Evolutionary conservation across 2,329 filamentous ascomycete species (phyloP).

Genomic region (Fusarium decemcellulare): DNA sequence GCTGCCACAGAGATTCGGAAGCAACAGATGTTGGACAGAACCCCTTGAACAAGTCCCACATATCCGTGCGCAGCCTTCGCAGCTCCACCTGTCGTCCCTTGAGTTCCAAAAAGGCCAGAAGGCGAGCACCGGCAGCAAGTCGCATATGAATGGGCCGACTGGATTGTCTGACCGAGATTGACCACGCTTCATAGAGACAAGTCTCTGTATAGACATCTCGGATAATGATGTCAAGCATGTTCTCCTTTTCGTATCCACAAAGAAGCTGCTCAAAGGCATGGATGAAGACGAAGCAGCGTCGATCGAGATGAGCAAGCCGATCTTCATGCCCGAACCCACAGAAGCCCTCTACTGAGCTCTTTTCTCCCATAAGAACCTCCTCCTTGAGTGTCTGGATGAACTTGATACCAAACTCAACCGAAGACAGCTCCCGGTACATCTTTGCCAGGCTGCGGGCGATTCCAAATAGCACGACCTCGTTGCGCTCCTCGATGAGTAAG

Average conservation of each 20-base stretch:
- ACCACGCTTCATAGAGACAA: constrained; percentile 19
- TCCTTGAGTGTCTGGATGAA: constrained; percentile 22
- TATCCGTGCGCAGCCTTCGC: neutral
- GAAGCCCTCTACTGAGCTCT: neutral
- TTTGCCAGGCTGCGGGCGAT: constrained; percentile 15
- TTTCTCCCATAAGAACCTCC: constrained; percentile 1
- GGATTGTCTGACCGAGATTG: constrained; percentile 8
- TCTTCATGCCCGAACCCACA: constrained; percentile 8
- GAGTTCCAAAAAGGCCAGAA: constrained; percentile 4
- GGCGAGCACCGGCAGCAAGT: constrained; percentile 17
- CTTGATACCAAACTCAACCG: constrained; percentile 25
- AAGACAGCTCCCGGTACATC: constrained; percentile 23
- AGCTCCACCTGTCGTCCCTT: constrained; percentile 13
- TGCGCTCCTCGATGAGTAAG: constrained; percentile 19
- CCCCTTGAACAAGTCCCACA: constrained; percentile 24
- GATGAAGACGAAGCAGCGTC: constrained; percentile 27
- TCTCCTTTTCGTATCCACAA: constrained; percentile 23
- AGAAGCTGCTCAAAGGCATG: constrained; percentile 24
- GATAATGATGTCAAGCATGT: constrained; percentile 21
- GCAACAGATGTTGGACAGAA: neutral
- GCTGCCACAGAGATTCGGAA: constrained; percentile 21
- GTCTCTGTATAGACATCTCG: constrained; percentile 20
- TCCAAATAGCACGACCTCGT: constrained; percentile 12
- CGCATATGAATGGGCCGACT: constrained; percentile 14
- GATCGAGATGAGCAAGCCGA: constrained; percentile 15